Percentiles rank a stretch among this genome's conserved stretches.
Evolutionary conservation across 2,329 filamentous ascomycete species (phyloP).

Genomic region (Cercospora sojina): DNA sequence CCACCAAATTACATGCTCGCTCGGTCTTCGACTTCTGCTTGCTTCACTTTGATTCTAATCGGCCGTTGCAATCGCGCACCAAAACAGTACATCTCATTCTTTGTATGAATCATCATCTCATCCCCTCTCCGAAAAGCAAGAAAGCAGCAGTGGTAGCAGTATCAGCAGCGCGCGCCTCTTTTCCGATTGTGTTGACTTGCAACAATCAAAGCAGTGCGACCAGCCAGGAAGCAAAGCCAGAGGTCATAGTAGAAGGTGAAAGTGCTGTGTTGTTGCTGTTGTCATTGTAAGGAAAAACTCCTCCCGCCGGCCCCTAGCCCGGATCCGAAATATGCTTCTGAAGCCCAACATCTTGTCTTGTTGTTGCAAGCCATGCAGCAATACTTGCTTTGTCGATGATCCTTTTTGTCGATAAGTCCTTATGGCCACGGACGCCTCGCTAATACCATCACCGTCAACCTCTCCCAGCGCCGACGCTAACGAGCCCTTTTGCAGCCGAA

Average conservation of each 20-base stretch:
- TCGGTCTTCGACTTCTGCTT: neutral
- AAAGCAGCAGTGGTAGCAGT: neutral
- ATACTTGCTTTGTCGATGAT: conserved; percentile 23
- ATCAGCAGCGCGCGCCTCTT: neutral
- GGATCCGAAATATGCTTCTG: conserved; percentile 2
- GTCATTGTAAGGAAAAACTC: neutral
- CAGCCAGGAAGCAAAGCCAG: neutral
- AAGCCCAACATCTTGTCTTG: neutral
- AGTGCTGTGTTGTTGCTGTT: neutral
- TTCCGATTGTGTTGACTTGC: neutral
- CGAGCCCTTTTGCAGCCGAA: conserved; percentile 28
- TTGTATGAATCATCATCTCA: neutral
- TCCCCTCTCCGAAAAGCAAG: neutral
- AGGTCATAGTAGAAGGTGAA: neutral
- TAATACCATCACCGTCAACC: conserved; percentile 29
- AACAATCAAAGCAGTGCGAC: neutral
- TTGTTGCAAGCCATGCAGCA: conserved; percentile 15
- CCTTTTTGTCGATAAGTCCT: conserved; percentile 11
- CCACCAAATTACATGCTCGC: neutral
- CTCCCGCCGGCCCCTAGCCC: neutral
- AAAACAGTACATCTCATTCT: neutral
- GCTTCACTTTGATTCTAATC: neutral
- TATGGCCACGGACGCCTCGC: conserved; percentile 27
- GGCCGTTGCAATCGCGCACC: neutral
- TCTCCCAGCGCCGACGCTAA: conserved; percentile 30